phyloP scores from a whole-genome alignment of 345 rosid genomes.

The Eutrema yunnanense region DNA sequence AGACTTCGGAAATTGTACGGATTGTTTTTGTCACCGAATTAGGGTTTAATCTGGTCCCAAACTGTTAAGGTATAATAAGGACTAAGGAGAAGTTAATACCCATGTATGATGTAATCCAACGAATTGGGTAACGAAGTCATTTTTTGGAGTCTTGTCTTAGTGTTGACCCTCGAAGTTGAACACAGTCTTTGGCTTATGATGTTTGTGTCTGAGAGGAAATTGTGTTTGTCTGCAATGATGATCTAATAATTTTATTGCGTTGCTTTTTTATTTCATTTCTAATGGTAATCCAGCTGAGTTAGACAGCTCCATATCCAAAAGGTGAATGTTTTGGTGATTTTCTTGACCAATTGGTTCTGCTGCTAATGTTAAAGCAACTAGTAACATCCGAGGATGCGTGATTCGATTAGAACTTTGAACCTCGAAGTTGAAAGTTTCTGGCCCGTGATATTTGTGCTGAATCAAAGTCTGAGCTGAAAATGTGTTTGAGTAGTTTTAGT shows the following conservation, averaged over 20 bases:
- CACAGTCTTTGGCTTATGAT: neutral
- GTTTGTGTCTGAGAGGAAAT: neutral
- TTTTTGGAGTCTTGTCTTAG: neutral
- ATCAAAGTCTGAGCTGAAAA: neutral
- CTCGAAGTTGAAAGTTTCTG: neutral
- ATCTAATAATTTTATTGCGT: neutral
- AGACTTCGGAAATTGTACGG: neutral
- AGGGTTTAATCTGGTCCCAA: constrained; percentile 7
- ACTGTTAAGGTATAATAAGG: neutral
- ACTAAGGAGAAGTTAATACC: neutral
- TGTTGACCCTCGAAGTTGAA: neutral
- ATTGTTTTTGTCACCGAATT: neutral
- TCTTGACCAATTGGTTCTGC: neutral
- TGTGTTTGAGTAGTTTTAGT: neutral
- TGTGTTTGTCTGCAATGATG: neutral
- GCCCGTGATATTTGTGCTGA: neutral
- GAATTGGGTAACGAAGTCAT: constrained; percentile 1
- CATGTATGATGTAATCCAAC: neutral
- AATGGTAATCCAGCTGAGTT: neutral
- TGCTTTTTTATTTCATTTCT: neutral
- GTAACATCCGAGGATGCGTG: neutral
- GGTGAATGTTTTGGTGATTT: neutral
- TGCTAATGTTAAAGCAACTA: neutral
- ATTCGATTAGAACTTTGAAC: neutral
- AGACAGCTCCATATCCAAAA: neutral